A percentile compares a stretch with the other conserved stretches of the same genome.
These are phyloP conservation scores for Acacia melanoxylon DNA, from an alignment of 306 rosid species.

Conservation along the genomic window DNA sequence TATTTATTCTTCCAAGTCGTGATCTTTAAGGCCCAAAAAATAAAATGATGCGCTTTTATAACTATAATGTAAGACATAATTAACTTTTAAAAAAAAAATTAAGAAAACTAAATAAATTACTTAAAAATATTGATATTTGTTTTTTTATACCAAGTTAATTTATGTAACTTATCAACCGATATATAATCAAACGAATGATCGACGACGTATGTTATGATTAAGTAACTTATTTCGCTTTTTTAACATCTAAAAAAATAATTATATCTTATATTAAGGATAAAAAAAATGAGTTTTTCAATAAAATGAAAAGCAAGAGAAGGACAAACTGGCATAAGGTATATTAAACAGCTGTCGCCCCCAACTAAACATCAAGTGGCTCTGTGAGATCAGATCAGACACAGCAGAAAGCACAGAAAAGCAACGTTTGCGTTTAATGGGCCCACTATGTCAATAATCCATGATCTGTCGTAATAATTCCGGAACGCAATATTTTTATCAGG, in stretches of 20 bases:
- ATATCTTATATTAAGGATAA: too few species aligned
- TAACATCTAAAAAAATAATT: too few species aligned
- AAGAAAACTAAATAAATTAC: too few species aligned
- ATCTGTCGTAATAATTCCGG: neutral
- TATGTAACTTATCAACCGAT: fast-evolving
- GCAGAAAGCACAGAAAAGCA: neutral
- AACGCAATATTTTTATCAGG: neutral
- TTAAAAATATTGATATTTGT: too few species aligned
- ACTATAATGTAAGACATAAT: neutral
- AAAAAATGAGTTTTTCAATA: neutral
- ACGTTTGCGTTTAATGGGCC: neutral
- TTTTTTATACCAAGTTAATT: too few species aligned
- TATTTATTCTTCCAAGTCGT: neutral
- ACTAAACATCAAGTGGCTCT: neutral
- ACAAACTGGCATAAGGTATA: neutral
- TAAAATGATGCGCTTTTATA: neutral
- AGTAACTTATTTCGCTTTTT: too few species aligned
- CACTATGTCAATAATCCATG: neutral
- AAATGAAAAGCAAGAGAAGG: neutral
- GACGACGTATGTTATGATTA: too few species aligned
- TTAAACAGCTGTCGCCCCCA: neutral
- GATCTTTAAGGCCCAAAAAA: neutral
- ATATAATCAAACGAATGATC: too few species aligned
- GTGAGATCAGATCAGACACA: conserved; percentile 1
- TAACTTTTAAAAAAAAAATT: too few species aligned